A percentile compares a stretch with the other conserved stretches of the same genome.
phyloP scores from a whole-genome alignment of 1,284 basidiomycete genomes.

The Heterobasidion parviporum region DNA sequence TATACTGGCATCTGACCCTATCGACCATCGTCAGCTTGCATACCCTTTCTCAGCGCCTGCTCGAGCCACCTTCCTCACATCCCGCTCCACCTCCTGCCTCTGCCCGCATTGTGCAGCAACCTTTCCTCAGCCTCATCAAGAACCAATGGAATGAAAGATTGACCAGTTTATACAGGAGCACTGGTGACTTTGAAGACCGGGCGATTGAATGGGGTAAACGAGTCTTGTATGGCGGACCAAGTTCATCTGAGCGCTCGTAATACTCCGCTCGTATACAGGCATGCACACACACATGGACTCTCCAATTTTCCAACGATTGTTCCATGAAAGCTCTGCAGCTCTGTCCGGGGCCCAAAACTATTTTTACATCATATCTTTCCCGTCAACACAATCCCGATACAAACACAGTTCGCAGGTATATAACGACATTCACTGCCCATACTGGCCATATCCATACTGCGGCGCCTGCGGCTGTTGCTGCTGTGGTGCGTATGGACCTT shows the following conservation, averaged over 20 bases:
- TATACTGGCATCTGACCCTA: not conserved
- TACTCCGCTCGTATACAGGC: not conserved
- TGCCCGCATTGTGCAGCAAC: constrained; percentile 33
- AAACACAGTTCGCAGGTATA: not conserved
- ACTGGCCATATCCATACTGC: constrained; percentile 15
- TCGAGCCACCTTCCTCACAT: constrained; percentile 31
- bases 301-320: no score
- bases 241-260: not conserved
- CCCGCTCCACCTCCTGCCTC: constrained; percentile 42
- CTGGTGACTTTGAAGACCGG: constrained; percentile 32
- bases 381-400: not conserved
- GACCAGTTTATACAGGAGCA: constrained; percentile 29
- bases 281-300: no score
- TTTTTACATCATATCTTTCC: no score
- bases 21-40: constrained; percentile 30
- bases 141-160: constrained; percentile 46
- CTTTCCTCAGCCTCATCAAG: constrained; percentile 35
- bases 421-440: not conserved
- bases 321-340: no score
- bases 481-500: constrained; percentile 16
- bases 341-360: no score
- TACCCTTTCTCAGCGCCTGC: constrained; percentile 36
- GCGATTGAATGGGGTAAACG: constrained; percentile 34
- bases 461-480: constrained; percentile 19
- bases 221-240: constrained; percentile 29